Base-by-base conservation (phyloP, 1,284 basidiomycete species). In the Mrakiaceae sp. region DNA sequence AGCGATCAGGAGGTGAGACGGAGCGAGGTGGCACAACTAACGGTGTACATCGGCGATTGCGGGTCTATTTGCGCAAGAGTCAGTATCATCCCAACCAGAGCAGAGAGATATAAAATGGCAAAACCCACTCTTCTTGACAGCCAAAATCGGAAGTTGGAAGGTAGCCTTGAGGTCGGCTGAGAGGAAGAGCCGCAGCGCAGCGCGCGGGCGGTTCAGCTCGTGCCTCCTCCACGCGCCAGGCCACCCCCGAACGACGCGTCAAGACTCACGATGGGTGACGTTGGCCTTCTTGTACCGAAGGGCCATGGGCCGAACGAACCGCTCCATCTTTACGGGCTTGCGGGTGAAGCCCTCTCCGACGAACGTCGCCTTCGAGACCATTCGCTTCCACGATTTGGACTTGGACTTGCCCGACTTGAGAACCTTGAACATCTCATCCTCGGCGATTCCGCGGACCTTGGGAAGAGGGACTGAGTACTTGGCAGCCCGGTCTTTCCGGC, bases 341-440 rank as follows among this genome's bases (percentile, higher is more conserved):
- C 96, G 82, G 12, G 96, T 99, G 76, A 98, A 99, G 50, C 91
- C 88, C 77, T 97, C 94, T 9, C 95, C 95, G 54, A 98, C 95
- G 74, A 98, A 98, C 2, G 95, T 98, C 56, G 95, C 94, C 79
- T 98, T 99, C 70, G 94, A 97, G 69, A 99, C 91, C 95, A 99
- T 98, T 70, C 96, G 84, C 80, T 99, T 99, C 96, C 96, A 99
- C 42, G 88, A 84, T 78, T 98, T 99, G 75, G 84, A 85, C 80
- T 95, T 98, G 74, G 85, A 88, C 81, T 98, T 98, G 64, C 96
- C 96, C 0, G 95, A 95, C 81, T 94, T 91, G 82, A 99, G 83
- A 48, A 98, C 96, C 81, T 96, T 98, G 83, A 99, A 99, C 84
- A 95, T 96, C 81, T 99, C 96, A 73, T 98, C 96, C 77, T 99